Evolutionary conservation across 2,329 filamentous ascomycete species (phyloP).

Genomic region (Talaromyces sp.): DNA sequence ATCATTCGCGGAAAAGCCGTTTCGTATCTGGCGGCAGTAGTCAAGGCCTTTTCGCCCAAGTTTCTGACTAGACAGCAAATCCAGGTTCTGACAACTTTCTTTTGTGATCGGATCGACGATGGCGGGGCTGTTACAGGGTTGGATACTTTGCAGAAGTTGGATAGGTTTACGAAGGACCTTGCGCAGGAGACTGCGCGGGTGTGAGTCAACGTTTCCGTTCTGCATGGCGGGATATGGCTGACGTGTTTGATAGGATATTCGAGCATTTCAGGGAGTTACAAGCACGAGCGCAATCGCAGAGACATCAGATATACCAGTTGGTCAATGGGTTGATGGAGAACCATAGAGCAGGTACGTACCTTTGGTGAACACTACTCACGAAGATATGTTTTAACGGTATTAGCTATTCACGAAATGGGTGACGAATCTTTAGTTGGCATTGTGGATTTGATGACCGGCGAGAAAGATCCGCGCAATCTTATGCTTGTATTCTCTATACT

Average conservation of each 20-base stretch:
- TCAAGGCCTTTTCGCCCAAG: conserved; percentile 48
- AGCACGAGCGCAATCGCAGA: conserved; percentile 58
- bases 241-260: conserved; percentile 37
- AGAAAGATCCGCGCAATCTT: conserved; percentile 64
- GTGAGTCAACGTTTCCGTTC: conserved; percentile 29
- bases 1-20: conserved; percentile 55
- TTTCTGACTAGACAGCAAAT: conserved; percentile 58
- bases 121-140: conserved; percentile 57
- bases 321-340: conserved; percentile 58
- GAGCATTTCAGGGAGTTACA: conserved; percentile 54
- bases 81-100: conserved; percentile 59
- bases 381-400: conserved; percentile 14
- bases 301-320: conserved; percentile 58
- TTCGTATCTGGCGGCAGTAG: conserved; percentile 40
- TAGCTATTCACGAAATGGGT: conserved; percentile 52
- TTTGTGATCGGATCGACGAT: conserved; percentile 60
- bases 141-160: conserved; percentile 54
- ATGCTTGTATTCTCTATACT: conserved; percentile 67
- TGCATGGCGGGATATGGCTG: neutral
- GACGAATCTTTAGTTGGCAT: conserved; percentile 58
- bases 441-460: conserved; percentile 60
- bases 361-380: neutral
- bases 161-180: conserved; percentile 56
- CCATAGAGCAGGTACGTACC: conserved; percentile 50
- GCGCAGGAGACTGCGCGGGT: conserved; percentile 51